These are phyloP conservation scores for Chrysochromulina tobinii DNA, from an alignment of 78 protist genomes.

Conservation along the genomic window DNA sequence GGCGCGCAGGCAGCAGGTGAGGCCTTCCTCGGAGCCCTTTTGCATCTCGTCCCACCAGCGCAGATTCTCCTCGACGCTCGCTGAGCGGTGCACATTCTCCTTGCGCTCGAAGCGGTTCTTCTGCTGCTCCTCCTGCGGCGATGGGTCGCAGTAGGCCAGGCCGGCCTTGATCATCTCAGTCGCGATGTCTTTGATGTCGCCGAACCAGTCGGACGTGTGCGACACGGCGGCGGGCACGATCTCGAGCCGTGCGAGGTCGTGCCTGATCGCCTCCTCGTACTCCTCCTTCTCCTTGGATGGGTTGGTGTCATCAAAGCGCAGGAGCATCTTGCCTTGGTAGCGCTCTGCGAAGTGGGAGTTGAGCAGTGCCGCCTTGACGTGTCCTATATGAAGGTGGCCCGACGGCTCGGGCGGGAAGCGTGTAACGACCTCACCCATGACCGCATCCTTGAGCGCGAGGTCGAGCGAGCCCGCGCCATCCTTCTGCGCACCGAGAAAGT, in stretches of 20 bases:
- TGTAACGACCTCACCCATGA: conserved; percentile 92
- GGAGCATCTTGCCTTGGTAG: conserved; percentile 40
- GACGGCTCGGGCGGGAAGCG: conserved; percentile 99
- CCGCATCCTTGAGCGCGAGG: conserved; percentile 67
- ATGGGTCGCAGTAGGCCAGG: conserved; percentile 67
- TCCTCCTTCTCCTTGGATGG: conserved; percentile 90
- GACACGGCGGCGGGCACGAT: conserved; percentile 45
- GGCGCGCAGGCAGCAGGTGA: conserved; percentile 81
- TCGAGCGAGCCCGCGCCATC: conserved; percentile 26
- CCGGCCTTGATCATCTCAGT: conserved; percentile 71
- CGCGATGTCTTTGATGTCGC: conserved; percentile 37
- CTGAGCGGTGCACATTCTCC: no score
- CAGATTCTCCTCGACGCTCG: conserved; percentile 83
- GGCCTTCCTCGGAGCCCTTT: conserved; percentile 74
- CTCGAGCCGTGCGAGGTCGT: conserved; percentile 34
- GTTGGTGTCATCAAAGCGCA: conserved; percentile 99
- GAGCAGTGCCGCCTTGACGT: conserved; percentile 97
- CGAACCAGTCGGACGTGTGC: conserved; percentile 93
- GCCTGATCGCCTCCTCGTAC: conserved; percentile 60
- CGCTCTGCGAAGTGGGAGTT: conserved; percentile 78
- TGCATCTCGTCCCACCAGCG: conserved; percentile 86
- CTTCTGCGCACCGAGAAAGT: neutral
- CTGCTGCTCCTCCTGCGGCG: conserved; percentile 16
- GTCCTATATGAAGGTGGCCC: conserved; percentile 98
- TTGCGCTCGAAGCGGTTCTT: neutral